These are phyloP conservation scores for Sapria himalayana DNA, from an alignment of 345 rosid species.

Conservation along the genomic window DNA sequence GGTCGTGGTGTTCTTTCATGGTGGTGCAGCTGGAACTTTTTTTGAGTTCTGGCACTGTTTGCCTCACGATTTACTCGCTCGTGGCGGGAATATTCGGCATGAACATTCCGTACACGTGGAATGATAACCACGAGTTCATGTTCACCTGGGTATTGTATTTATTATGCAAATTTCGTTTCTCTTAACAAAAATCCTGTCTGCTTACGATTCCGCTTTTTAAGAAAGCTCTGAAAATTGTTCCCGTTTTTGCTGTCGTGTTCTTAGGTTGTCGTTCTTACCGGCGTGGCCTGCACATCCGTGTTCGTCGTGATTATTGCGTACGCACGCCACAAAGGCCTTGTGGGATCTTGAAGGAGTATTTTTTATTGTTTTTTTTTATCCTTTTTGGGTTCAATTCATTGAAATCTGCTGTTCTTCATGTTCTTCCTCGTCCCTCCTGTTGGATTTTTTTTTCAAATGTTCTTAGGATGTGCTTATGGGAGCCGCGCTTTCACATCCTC, in stretches of 20 bases:
- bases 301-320: slow-evolving; percentile 46
- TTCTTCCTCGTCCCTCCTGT: too few relatives aligned
- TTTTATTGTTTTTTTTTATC: too few relatives aligned
- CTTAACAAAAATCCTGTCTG: background rate
- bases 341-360: slow-evolving; percentile 81
- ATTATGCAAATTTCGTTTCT: slow-evolving; percentile 3
- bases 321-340: slow-evolving; percentile 72
- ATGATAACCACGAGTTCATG: slow-evolving; percentile 35
- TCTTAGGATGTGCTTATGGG: too few relatives aligned
- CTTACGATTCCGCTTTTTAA: too few relatives aligned
- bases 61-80: slow-evolving; percentile 42
- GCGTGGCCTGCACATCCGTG: slow-evolving; percentile 14
- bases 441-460: too few relatives aligned
- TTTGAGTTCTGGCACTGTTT: slow-evolving; percentile 57
- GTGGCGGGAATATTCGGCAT: slow-evolving; percentile 78
- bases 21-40: slow-evolving; percentile 56
- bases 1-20: slow-evolving; percentile 4
- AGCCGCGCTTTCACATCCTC: too few relatives aligned
- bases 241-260: background rate
- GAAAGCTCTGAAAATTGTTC: background rate
- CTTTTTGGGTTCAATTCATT: too few relatives aligned
- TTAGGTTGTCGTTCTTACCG: slow-evolving; percentile 50
- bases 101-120: slow-evolving; percentile 94
- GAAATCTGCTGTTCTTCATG: too few relatives aligned
- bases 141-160: slow-evolving; percentile 51